Conservation (phyloP, 2,329 filamentous ascomycete species). For the Bimuria novae-zelandiae region DNA sequence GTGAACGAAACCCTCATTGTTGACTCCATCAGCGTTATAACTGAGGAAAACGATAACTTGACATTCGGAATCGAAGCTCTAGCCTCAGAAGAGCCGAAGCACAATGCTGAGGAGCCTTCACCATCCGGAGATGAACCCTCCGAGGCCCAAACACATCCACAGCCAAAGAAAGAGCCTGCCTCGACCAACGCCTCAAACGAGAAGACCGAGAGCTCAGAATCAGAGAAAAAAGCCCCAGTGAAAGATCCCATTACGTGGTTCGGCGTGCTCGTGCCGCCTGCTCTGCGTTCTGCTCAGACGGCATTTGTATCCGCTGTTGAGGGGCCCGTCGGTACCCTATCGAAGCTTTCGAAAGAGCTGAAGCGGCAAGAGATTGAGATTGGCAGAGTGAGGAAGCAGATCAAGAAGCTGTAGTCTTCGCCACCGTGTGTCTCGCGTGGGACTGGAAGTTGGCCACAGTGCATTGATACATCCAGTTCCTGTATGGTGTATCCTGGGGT, state of each 20-base stretch:
- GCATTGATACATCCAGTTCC: too few species aligned
- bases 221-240: background rate
- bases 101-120: background rate
- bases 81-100: background rate
- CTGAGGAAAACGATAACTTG: background rate
- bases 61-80: background rate
- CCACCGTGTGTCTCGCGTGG: too few species aligned
- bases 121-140: background rate
- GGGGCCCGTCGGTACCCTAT: conserved; percentile 61
- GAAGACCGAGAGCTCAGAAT: background rate
- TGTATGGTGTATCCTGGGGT: too few species aligned
- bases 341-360: conserved; percentile 65
- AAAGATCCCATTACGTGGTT: conserved; percentile 63
- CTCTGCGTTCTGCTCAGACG: conserved; percentile 61
- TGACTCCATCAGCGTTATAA: background rate
- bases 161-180: background rate
- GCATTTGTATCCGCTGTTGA: conserved; percentile 63
- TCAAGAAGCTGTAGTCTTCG: conserved; percentile 41
- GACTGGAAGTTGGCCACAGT: too few species aligned
- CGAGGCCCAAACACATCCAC: background rate
- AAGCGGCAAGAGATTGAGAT: conserved; percentile 70
- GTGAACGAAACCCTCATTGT: background rate
- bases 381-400: conserved; percentile 57
- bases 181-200: background rate
- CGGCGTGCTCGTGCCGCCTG: conserved; percentile 57